Evolutionary conservation across 768 basidiomycete genomes (phyloP).

Genomic region (Russula foetens): DNA sequence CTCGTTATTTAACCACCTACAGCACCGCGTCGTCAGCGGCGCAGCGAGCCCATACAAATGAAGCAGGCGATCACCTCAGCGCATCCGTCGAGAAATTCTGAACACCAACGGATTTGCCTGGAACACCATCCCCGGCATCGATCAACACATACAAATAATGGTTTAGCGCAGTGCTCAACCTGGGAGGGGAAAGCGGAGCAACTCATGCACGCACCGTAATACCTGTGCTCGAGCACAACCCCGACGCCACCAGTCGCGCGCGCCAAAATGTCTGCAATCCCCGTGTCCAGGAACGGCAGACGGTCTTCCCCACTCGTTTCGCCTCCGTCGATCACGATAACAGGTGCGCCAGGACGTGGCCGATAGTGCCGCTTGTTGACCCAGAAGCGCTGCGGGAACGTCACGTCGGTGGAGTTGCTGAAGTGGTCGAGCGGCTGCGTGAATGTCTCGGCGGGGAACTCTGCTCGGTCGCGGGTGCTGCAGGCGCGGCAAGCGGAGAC

Average conservation of each 20-base stretch:
- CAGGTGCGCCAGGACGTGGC: conserved; percentile 63
- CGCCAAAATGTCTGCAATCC: conserved; percentile 81
- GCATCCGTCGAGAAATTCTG: conserved; percentile 73
- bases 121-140: not conserved
- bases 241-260: conserved; percentile 82
- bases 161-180: no score
- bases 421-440: conserved; percentile 84
- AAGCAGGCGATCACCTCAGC: conserved; percentile 42
- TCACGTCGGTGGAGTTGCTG: conserved; percentile 41
- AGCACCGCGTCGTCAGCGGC: not conserved
- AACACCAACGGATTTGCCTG: conserved; percentile 71
- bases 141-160: conserved; percentile 15
- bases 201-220: conserved; percentile 49
- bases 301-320: conserved; percentile 80
- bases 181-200: no score
- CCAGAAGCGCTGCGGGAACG: conserved; percentile 90
- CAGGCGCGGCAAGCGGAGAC: not conserved
- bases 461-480: conserved; percentile 27
- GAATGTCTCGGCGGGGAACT: conserved; percentile 61
- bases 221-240: conserved; percentile 88
- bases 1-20: conserved; percentile 80
- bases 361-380: conserved; percentile 76
- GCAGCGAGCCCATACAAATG: not conserved
- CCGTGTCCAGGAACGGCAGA: conserved; percentile 35
- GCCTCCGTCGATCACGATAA: conserved; percentile 87